Evolutionary conservation across 23 red algal species (phyloP).

Genomic region (Agarophyton chilense): DNA sequence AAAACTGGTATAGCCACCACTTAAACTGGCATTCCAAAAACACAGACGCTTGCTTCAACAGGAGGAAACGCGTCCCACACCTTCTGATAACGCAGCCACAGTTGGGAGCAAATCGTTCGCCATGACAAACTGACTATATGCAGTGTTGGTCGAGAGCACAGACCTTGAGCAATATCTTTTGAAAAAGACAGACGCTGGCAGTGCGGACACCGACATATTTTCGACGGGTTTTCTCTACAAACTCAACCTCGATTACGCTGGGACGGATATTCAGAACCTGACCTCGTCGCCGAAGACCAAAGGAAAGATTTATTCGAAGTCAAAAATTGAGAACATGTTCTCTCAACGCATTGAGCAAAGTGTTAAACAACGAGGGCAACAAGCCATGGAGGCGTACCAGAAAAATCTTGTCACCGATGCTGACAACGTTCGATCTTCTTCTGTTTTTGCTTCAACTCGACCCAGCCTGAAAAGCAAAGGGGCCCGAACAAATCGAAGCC

Average conservation of each 20-base stretch:
- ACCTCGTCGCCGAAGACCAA: neutral
- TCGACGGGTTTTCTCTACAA: neutral
- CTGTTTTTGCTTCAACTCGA: neutral
- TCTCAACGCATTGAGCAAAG: too few species aligned
- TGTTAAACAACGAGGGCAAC: neutral
- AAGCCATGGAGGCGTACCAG: neutral
- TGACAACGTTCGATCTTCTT: neutral
- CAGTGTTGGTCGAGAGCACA: neutral
- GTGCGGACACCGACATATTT: too few species aligned
- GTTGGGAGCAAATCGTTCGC: neutral
- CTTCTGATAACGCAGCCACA: neutral
- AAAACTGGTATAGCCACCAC: too few species aligned
- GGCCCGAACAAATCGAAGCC: neutral
- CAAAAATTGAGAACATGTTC: neutral
- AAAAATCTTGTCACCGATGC: too few species aligned
- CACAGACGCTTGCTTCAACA: too few species aligned
- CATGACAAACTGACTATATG: neutral
- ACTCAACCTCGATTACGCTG: neutral
- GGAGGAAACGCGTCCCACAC: too few species aligned
- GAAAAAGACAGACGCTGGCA: neutral
- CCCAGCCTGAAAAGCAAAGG: neutral
- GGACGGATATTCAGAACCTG: neutral
- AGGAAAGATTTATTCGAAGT: neutral
- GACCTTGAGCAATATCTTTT: neutral
- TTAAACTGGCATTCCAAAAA: too few species aligned